Conservation (phyloP, 2,329 filamentous ascomycete species). For the Neurospora sp. region DNA sequence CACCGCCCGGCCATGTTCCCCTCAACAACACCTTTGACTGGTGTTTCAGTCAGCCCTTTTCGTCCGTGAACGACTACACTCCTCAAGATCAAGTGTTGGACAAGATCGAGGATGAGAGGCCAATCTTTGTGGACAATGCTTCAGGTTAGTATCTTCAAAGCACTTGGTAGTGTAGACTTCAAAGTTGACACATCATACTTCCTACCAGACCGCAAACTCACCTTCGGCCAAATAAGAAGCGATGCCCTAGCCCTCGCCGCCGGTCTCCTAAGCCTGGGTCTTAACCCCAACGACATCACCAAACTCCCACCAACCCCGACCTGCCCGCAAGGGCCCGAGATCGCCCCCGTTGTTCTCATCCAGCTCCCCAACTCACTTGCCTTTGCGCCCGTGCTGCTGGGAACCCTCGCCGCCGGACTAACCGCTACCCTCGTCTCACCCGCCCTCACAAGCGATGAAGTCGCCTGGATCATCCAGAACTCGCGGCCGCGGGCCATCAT, state of each 20-base stretch:
- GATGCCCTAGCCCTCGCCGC: constrained; percentile 28
- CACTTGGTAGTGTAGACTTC: neutral
- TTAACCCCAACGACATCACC: constrained; percentile 25
- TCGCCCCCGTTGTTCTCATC: constrained; percentile 32
- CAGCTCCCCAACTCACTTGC: constrained; percentile 32
- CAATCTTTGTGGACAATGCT: constrained; percentile 31
- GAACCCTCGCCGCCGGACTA: constrained; percentile 29
- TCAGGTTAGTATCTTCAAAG: constrained; percentile 22
- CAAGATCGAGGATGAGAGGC: constrained; percentile 22
- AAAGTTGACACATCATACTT: constrained; percentile 1
- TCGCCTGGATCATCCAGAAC: constrained; percentile 32
- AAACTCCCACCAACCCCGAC: constrained; percentile 29
- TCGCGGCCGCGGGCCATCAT: constrained; percentile 29
- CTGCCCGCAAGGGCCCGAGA: constrained; percentile 25
- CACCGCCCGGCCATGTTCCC: constrained; percentile 16
- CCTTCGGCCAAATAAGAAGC: constrained; percentile 22
- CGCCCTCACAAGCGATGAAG: constrained; percentile 28
- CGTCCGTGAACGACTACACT: constrained; percentile 20
- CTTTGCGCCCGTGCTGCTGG: constrained; percentile 27
- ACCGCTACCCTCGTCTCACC: constrained; percentile 32
- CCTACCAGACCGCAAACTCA: constrained; percentile 26
- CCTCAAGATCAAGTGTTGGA: constrained; percentile 22
- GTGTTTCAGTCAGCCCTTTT: constrained; percentile 28
- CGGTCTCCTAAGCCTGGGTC: constrained; percentile 26
- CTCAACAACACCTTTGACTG: constrained; percentile 26